Evolutionary conservation across 2,329 filamentous ascomycete species (phyloP).

Genomic region (Lasiodiplodia sp.): DNA sequence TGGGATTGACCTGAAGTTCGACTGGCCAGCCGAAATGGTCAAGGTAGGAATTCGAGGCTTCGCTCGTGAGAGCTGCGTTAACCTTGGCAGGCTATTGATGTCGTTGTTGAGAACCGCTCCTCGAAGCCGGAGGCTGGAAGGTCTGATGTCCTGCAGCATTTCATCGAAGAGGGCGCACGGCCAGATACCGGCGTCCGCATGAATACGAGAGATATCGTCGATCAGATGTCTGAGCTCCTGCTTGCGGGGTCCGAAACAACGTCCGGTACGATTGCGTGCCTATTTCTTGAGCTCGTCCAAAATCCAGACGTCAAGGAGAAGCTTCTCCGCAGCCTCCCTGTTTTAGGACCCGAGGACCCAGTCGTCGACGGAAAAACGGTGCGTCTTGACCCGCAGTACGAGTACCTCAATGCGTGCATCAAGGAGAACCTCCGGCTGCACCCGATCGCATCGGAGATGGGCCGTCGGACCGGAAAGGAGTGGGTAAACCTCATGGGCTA

Average conservation of each 20-base stretch:
- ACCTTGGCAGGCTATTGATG: not conserved
- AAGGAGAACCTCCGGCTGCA: not conserved
- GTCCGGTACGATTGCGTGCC: not conserved
- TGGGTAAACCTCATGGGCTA: not conserved
- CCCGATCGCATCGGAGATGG: not conserved
- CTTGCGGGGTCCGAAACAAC: not conserved
- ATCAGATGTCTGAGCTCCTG: not conserved
- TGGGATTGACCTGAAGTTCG: not conserved
- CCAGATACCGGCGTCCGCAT: not conserved
- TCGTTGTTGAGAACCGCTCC: not conserved
- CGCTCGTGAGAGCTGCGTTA: not conserved
- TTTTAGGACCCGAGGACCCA: not conserved
- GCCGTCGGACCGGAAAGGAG: not conserved
- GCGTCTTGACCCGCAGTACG: not conserved
- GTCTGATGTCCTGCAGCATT: not conserved
- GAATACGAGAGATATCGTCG: not conserved
- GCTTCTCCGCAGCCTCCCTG: not conserved
- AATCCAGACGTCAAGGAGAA: not conserved
- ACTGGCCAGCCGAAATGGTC: not conserved
- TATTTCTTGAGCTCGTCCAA: not conserved
- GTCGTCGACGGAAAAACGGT: not conserved
- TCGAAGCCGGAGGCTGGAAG: not conserved
- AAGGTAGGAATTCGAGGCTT: not conserved
- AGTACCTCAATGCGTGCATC: not conserved
- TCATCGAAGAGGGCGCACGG: not conserved